Percentiles rank a stretch among this genome's conserved stretches.
Conservation (phyloP, 1,284 basidiomycete genomes). For the Serendipita sp. region DNA sequence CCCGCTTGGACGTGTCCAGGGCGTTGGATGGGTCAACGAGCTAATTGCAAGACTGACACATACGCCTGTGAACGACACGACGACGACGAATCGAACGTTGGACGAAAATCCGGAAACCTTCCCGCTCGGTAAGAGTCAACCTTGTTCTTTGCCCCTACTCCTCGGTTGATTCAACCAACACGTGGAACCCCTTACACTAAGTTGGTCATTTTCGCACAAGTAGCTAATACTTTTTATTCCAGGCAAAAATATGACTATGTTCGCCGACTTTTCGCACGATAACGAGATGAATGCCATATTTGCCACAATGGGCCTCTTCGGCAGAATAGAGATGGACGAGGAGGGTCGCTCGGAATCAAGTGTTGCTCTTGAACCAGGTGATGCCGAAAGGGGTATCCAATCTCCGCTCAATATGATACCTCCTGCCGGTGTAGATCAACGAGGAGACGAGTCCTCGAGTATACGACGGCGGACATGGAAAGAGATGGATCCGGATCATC, state of each 20-base stretch:
- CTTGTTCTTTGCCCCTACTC: background rate
- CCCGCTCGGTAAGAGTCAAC: slow-evolving; percentile 16
- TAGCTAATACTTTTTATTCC: too few species aligned
- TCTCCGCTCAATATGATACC: too few species aligned
- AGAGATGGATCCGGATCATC: slow-evolving; percentile 28
- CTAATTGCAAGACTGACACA: slow-evolving; percentile 27
- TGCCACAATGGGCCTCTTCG: slow-evolving; percentile 21
- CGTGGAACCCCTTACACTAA: slow-evolving; percentile 6
- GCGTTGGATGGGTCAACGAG: slow-evolving; percentile 29
- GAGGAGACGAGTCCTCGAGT: too few species aligned
- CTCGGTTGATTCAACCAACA: too few species aligned
- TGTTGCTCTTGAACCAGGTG: too few species aligned
- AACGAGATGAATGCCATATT: slow-evolving; percentile 27
- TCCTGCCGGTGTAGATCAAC: too few species aligned
- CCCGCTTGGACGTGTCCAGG: slow-evolving; percentile 9
- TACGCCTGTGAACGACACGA: slow-evolving; percentile 19
- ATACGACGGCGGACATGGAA: background rate
- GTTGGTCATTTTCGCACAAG: too few species aligned
- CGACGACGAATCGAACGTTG: slow-evolving; percentile 26
- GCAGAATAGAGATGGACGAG: background rate
- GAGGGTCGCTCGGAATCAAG: too few species aligned
- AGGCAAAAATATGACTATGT: slow-evolving; percentile 9
- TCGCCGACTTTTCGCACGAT: slow-evolving; percentile 25
- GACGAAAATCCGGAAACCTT: slow-evolving; percentile 22
- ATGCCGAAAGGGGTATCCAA: too few species aligned